Conservation (phyloP, 2,329 filamentous ascomycete genomes). For the Pseudogymnoascus sp. region DNA sequence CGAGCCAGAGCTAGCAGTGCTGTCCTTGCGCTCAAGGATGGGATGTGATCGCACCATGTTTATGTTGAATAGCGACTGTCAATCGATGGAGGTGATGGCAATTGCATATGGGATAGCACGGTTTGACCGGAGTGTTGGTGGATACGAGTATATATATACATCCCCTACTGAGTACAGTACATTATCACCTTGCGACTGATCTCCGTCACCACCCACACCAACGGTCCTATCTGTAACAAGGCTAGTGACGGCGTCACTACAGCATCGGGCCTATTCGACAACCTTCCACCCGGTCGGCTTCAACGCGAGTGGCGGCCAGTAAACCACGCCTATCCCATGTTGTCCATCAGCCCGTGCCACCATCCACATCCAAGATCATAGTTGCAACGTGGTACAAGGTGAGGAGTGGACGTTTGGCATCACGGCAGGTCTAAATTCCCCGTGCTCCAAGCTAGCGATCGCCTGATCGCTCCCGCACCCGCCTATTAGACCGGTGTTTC, state of each 20-base stretch:
- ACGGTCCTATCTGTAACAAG: conserved; percentile 6
- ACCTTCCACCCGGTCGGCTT: conserved; percentile 3
- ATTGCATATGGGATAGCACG: not conserved
- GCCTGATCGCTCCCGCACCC: conserved; percentile 10
- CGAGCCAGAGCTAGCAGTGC: not conserved
- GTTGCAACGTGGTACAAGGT: not conserved
- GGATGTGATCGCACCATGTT: not conserved
- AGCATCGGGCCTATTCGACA: conserved; percentile 11
- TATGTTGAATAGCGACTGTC: not conserved
- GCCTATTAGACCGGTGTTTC: not conserved
- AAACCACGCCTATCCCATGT: not conserved
- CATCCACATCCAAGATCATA: not conserved
- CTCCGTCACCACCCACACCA: conserved; percentile 9
- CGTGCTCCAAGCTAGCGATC: not conserved
- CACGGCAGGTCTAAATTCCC: not conserved
- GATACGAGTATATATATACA: not conserved
- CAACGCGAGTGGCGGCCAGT: conserved; percentile 9
- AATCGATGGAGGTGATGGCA: not conserved
- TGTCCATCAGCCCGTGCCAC: not conserved
- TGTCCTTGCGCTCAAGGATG: not conserved
- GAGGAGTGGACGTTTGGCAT: not conserved
- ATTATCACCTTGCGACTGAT: not conserved
- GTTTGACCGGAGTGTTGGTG: not conserved
- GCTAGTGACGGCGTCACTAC: conserved; percentile 4
- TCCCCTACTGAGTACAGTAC: not conserved